A percentile compares a stretch with the other conserved stretches of the same genome.
These are phyloP conservation scores for Byssochlamys sp. DNA, from an alignment of 2,329 filamentous ascomycete genomes.

Conservation along the genomic window DNA sequence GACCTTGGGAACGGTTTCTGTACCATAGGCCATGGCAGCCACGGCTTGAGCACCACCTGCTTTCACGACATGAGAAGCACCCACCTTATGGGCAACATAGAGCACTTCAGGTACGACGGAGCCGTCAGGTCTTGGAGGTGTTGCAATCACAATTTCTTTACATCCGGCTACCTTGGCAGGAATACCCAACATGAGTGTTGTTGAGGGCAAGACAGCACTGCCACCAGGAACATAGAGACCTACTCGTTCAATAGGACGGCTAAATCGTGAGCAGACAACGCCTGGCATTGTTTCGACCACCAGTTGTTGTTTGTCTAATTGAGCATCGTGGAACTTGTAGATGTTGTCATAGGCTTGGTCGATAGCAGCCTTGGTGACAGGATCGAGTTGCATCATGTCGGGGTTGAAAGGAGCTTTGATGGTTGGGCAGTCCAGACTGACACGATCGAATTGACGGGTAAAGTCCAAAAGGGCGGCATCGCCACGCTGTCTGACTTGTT, in stretches of 20 bases:
- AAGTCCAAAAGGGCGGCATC: conserved; percentile 84
- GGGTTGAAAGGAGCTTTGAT: conserved; percentile 79
- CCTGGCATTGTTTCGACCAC: conserved; percentile 95
- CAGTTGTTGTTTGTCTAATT: conserved; percentile 71
- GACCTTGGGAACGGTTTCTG: conserved; percentile 40
- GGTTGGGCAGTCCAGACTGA: conserved; percentile 79
- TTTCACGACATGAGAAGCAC: conserved; percentile 87
- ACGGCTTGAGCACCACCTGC: conserved; percentile 53
- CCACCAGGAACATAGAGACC: conserved; percentile 92
- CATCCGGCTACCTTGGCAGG: conserved; percentile 96
- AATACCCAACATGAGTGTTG: conserved; percentile 94
- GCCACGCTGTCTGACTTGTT: conserved; percentile 71
- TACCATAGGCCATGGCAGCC: conserved; percentile 45
- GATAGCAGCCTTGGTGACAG: conserved; percentile 83
- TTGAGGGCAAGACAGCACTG: conserved; percentile 89
- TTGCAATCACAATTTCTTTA: conserved; percentile 85
- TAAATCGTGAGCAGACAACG: conserved; percentile 86
- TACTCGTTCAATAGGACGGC: conserved; percentile 85
- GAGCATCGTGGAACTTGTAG: conserved; percentile 80
- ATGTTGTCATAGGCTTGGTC: conserved; percentile 93
- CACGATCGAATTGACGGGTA: conserved; percentile 96
- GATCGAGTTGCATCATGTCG: conserved; percentile 71
- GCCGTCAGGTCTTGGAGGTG: conserved; percentile 82
- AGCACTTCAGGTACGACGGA: conserved; percentile 92
- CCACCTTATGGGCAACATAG: conserved; percentile 92